Evolutionary conservation across 2,329 filamentous ascomycete species (phyloP).

Genomic region (Geoglossum cookeanum): DNA sequence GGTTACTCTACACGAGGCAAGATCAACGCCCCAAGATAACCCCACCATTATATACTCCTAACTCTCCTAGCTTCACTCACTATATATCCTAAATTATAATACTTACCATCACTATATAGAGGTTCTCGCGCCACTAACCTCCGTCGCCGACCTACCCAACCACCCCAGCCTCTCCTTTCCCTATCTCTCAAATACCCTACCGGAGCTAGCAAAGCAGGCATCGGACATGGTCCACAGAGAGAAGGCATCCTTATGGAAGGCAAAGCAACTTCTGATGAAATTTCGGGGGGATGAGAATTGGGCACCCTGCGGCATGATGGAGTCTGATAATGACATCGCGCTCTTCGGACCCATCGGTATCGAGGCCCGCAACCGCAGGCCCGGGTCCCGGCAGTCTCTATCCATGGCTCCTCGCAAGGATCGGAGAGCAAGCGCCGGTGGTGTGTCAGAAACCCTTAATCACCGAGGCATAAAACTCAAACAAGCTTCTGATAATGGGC

Average conservation of each 20-base stretch:
- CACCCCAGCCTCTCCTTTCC: constrained; percentile 59
- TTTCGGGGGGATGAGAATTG: constrained; percentile 57
- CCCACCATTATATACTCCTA: background rate
- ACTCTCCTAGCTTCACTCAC: background rate
- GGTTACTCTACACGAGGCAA: background rate
- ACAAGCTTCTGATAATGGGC: background rate
- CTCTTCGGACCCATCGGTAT: constrained; percentile 21
- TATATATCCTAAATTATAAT: background rate
- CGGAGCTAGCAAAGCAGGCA: constrained; percentile 49
- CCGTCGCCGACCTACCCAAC: constrained; percentile 52
- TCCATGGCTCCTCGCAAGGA: background rate
- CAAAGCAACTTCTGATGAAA: constrained; percentile 53
- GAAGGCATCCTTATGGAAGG: constrained; percentile 50
- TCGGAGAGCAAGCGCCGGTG: background rate
- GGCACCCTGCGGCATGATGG: constrained; percentile 34
- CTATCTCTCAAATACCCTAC: constrained; percentile 55
- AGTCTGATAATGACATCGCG: constrained; percentile 29
- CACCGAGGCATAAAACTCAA: background rate
- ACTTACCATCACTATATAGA: constrained; percentile 25
- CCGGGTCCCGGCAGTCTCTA: background rate
- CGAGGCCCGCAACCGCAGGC: background rate
- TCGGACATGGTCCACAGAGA: constrained; percentile 57
- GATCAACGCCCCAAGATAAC: constrained; percentile 6
- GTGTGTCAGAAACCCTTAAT: background rate
- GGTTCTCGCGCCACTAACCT: constrained; percentile 55